Evolutionary conservation across 257 asterid genomes (phyloP).

Genomic region (Solanum pennellii): DNA sequence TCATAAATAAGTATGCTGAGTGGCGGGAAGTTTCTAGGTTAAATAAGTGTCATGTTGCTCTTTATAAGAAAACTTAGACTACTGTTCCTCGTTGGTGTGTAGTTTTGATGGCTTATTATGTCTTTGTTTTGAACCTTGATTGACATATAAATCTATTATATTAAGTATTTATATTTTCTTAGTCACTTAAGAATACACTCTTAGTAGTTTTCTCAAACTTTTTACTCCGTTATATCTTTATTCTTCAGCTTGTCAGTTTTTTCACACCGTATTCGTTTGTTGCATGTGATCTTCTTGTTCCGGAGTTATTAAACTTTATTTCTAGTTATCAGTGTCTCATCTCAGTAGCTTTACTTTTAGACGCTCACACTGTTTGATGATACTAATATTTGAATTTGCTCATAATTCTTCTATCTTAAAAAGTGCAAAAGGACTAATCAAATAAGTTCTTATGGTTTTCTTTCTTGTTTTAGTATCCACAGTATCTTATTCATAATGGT

Average conservation of each 20-base stretch:
- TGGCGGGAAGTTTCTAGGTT: neutral
- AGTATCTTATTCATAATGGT: neutral
- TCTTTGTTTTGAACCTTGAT: neutral
- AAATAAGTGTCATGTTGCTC: neutral
- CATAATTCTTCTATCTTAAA: neutral
- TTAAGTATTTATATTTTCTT: neutral
- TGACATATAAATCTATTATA: neutral
- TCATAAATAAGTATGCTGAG: neutral
- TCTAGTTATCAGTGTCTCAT: neutral
- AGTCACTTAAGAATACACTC: neutral
- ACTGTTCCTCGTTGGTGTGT: neutral
- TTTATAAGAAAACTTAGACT: neutral
- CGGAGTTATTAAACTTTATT: neutral
- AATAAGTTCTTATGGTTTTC: neutral
- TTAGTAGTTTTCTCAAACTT: neutral
- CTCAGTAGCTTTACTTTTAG: neutral
- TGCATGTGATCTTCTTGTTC: neutral
- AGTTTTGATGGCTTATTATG: neutral
- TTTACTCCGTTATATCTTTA: neutral
- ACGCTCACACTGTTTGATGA: neutral
- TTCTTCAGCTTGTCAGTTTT: neutral
- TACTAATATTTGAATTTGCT: neutral
- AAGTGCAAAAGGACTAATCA: neutral
- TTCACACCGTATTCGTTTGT: neutral
- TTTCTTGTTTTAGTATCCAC: neutral